Evolutionary conservation across 345 rosid species (phyloP).

Genomic region (Pugionium dolabratum): DNA sequence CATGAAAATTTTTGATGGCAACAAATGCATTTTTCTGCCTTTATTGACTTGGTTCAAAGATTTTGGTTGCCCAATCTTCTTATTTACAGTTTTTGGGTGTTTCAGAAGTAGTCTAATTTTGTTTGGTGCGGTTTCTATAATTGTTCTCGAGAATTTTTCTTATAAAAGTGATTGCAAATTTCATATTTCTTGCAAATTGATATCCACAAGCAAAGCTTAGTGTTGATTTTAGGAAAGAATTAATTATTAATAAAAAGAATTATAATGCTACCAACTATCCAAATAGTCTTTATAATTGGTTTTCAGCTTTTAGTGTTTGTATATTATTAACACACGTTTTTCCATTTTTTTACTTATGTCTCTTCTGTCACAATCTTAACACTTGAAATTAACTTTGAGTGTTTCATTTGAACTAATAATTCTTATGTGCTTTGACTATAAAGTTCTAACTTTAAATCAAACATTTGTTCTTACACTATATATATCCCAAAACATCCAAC

Average conservation of each 20-base stretch:
- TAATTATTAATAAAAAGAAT: constrained; percentile 19
- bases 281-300: constrained; percentile 33
- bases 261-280: constrained; percentile 19
- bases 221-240: constrained; percentile 16
- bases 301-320: constrained; percentile 33
- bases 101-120: constrained; percentile 17
- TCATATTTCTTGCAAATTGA: constrained; percentile 24
- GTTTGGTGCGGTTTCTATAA: constrained; percentile 32
- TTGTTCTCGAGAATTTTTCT: constrained; percentile 5
- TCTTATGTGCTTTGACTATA: constrained; percentile 31
- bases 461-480: constrained; percentile 15
- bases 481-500: constrained; percentile 17
- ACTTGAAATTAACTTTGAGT: constrained; percentile 34
- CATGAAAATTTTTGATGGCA: background rate
- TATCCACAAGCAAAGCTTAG: constrained; percentile 32
- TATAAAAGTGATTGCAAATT: constrained; percentile 11
- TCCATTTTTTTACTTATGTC: constrained; percentile 15
- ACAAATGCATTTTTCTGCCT: background rate
- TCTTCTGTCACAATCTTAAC: constrained; percentile 32
- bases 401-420: constrained; percentile 28
- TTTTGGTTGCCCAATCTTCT: constrained; percentile 15
- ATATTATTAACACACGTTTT: constrained; percentile 34
- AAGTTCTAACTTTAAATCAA: constrained; percentile 12
- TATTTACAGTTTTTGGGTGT: constrained; percentile 23
- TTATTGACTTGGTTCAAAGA: constrained; percentile 12